These are phyloP conservation scores for Umbelopsis vinacea DNA, from an alignment of 192 early-diverging fungal genomes.

Conservation along the genomic window DNA sequence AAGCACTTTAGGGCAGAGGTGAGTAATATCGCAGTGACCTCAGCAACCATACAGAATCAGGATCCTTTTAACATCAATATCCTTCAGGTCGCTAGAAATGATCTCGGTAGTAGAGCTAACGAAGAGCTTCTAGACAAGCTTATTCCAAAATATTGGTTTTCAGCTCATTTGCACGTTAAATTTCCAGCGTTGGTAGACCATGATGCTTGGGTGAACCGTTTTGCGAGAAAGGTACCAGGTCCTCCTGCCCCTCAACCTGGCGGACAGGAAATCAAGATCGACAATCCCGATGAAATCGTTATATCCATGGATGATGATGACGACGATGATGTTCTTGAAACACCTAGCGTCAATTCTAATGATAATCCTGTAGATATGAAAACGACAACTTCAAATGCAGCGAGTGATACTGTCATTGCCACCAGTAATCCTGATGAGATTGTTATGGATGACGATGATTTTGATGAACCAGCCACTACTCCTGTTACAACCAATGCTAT, in stretches of 20 bases:
- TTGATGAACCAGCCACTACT: slow-evolving; percentile 29
- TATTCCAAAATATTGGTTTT: slow-evolving; percentile 90
- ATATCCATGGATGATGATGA: slow-evolving; percentile 41
- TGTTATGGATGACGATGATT: slow-evolving; percentile 40
- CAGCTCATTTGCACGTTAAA: slow-evolving; percentile 94
- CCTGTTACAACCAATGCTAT: slow-evolving; percentile 31
- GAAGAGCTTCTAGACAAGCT: slow-evolving; percentile 75
- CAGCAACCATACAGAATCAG: background rate
- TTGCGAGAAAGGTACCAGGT: background rate
- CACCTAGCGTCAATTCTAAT: slow-evolving; percentile 34
- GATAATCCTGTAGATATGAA: slow-evolving; percentile 45
- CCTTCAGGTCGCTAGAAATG: slow-evolving; percentile 62
- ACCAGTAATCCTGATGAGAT: slow-evolving; percentile 62
- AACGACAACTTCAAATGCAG: slow-evolving; percentile 20
- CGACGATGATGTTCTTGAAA: slow-evolving; percentile 41
- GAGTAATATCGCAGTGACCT: background rate
- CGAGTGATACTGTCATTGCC: background rate
- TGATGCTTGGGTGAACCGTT: slow-evolving; percentile 30
- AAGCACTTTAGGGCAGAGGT: slow-evolving; percentile 80
- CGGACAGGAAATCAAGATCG: background rate
- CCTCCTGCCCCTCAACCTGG: no score
- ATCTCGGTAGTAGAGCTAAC: slow-evolving; percentile 76
- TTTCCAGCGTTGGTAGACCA: slow-evolving; percentile 74
- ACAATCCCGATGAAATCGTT: slow-evolving; percentile 55
- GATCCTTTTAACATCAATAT: background rate